Evolutionary conservation across 495 filamentous ascomycete genomes (phyloP), one percentile per base, ranked within the genome.

Genomic region (Hypoxylon perforatum): DNA sequence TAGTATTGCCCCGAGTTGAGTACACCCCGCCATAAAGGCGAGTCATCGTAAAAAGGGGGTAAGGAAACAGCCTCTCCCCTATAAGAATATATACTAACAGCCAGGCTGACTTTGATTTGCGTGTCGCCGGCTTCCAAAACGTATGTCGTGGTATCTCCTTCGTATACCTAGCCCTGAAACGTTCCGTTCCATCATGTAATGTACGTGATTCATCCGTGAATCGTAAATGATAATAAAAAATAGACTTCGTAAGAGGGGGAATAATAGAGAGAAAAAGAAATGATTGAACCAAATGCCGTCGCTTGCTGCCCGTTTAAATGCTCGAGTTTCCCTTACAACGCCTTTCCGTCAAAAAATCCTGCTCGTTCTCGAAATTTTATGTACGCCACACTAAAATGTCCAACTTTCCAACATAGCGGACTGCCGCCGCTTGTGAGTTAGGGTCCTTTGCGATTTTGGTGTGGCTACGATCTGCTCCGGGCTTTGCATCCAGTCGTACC

Each of bases 401-500:
- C 79, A 56, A 14, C 70, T 67, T 45, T 76, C 72, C 10, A 53
- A 42, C 57, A 70, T 73, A 4, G 76, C 75, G 10, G 68, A 67
- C 33, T 54, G 70, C 59, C 73, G 66, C 53, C 71, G 61, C 56
- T 78, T 73, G 22, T 76, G 67, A 8, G 69, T 65, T 9, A 67
- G 44, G 14, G 57, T 72, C 22, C 65, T 47, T 52, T 72, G 72
- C 14, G 73, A 66, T 12, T 38, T 59, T 21, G 71, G 50, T 23
- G 73, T 44, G 42, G 56, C 44, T 18, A 72, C 63, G 3, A 76
- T 25, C 23, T 77, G 59, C 15, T 73, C 69, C 4, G 76, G 75
- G n/a, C 61, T 71, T 25, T 47, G 51, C 46, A 63, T 53, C 77
- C 77, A 80, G 51, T 78, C 77, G 46, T 77, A 77, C 4, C 73